Conservation (phyloP, 2,329 filamentous ascomycete species). For the Septoria linicola region DNA sequence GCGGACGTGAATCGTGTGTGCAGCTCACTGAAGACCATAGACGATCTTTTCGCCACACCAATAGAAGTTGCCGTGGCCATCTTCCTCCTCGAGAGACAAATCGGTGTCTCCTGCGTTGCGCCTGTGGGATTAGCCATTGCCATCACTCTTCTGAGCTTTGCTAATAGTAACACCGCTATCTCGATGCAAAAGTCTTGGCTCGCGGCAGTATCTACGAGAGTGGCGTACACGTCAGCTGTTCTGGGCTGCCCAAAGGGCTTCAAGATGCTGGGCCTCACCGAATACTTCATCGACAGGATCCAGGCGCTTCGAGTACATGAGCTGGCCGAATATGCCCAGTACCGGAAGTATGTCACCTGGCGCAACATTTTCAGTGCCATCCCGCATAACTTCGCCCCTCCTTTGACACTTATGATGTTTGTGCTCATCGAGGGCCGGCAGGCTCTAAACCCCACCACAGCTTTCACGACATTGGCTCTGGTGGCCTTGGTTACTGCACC, state of each 20-base stretch:
- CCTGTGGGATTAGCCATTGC: constrained; percentile 20
- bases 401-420: constrained; percentile 25
- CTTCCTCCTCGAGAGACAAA: constrained; percentile 22
- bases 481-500: constrained; percentile 20
- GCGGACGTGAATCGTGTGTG: constrained; percentile 24
- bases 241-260: constrained; percentile 22
- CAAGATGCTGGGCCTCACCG: constrained; percentile 27
- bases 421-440: constrained; percentile 10
- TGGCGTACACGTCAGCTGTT: constrained; percentile 24
- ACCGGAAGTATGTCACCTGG: constrained; percentile 24
- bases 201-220: constrained; percentile 18
- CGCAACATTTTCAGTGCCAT: constrained; percentile 22
- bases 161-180: constrained; percentile 17
- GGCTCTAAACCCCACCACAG: constrained; percentile 19
- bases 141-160: constrained; percentile 21
- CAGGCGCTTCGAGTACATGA: constrained; percentile 24
- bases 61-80: constrained; percentile 28
- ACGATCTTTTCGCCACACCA: constrained; percentile 27
- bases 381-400: constrained; percentile 16
- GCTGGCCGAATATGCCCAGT: constrained; percentile 19
- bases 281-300: constrained; percentile 22
- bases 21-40: constrained; percentile 17
- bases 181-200: constrained; percentile 26
- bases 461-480: constrained; percentile 24
- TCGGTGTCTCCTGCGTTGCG: constrained; percentile 24